These are phyloP conservation scores for Domatiomyces catenatus DNA, from an alignment of 2,329 filamentous ascomycete genomes.

Conservation along the genomic window DNA sequence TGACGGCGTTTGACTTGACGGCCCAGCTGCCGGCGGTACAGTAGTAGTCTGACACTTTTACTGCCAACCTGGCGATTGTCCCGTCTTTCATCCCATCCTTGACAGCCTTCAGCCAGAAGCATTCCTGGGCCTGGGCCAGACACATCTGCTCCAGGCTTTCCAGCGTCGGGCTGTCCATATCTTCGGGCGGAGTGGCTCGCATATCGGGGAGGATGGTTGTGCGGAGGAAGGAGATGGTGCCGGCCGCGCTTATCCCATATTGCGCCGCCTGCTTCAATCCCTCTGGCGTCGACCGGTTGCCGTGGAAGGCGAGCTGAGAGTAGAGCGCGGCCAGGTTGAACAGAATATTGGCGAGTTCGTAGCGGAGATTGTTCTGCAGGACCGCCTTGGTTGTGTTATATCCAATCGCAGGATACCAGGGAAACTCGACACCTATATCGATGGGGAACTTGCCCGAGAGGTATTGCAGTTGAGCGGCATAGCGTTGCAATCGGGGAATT, in stretches of 20 bases:
- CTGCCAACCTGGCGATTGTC: conserved; percentile 79
- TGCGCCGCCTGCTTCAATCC: conserved; percentile 78
- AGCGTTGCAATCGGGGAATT: conserved; percentile 72
- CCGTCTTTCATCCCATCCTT: conserved; percentile 87
- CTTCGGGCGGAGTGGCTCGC: conserved; percentile 70
- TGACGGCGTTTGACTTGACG: conserved; percentile 75
- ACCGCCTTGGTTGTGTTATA: conserved; percentile 52
- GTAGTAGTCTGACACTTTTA: conserved; percentile 83
- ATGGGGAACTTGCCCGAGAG: conserved; percentile 91
- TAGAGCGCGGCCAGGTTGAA: conserved; percentile 91
- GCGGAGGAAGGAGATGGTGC: conserved; percentile 66
- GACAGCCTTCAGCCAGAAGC: conserved; percentile 94
- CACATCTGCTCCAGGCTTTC: conserved; percentile 70
- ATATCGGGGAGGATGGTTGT: conserved; percentile 65
- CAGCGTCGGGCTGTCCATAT: conserved; percentile 83
- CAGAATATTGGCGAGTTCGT: conserved; percentile 81
- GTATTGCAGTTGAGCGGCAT: conserved; percentile 86
- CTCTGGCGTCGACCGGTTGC: conserved; percentile 62
- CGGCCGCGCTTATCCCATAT: conserved; percentile 77
- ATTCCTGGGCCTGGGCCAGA: conserved; percentile 88
- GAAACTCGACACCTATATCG: conserved; percentile 77
- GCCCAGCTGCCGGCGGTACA: conserved; percentile 69
- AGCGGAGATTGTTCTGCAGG: conserved; percentile 51
- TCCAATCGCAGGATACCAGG: conserved; percentile 86
- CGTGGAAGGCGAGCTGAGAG: conserved; percentile 72